These are phyloP conservation scores for Talaromyces piceae DNA, from an alignment of 2,329 filamentous ascomycete genomes.

Conservation along the genomic window DNA sequence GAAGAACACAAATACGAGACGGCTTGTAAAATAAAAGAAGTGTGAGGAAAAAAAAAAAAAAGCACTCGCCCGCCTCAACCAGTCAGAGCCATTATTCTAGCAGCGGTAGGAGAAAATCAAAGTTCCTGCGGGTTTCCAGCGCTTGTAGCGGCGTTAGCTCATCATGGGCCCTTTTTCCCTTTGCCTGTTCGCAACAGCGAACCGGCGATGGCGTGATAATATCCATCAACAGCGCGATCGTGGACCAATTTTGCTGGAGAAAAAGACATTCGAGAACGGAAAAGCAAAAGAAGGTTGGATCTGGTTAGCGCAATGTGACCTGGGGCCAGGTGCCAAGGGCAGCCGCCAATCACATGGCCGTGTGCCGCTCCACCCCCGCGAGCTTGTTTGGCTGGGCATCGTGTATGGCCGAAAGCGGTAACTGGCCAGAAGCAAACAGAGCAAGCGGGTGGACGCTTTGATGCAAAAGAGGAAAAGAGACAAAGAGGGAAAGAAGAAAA, in stretches of 20 bases:
- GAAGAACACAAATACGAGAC: too few species aligned
- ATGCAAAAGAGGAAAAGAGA: too few species aligned
- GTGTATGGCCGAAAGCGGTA: neutral
- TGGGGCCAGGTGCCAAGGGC: neutral
- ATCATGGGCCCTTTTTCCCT: too few species aligned
- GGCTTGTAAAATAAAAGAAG: too few species aligned
- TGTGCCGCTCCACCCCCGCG: too few species aligned
- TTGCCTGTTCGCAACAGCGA: neutral
- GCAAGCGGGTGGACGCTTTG: too few species aligned
- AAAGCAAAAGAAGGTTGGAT: neutral
- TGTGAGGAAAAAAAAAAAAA: too few species aligned
- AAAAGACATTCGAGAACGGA: neutral
- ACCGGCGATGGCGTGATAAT: slow-evolving; percentile 10
- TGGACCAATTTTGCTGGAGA: neutral
- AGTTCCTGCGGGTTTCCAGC: neutral
- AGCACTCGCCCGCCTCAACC: too few species aligned
- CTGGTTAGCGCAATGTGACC: neutral
- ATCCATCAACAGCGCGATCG: neutral
- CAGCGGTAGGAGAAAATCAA: too few species aligned
- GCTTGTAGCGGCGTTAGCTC: neutral
- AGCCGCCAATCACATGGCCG: neutral
- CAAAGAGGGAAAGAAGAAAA: too few species aligned
- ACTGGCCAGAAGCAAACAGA: neutral
- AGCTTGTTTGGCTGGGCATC: neutral
- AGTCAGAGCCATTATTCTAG: too few species aligned